Percentiles rank a stretch among this genome's conserved stretches.
Conservation (phyloP, 2,329 filamentous ascomycete species). For the Sporothrix humicola region DNA sequence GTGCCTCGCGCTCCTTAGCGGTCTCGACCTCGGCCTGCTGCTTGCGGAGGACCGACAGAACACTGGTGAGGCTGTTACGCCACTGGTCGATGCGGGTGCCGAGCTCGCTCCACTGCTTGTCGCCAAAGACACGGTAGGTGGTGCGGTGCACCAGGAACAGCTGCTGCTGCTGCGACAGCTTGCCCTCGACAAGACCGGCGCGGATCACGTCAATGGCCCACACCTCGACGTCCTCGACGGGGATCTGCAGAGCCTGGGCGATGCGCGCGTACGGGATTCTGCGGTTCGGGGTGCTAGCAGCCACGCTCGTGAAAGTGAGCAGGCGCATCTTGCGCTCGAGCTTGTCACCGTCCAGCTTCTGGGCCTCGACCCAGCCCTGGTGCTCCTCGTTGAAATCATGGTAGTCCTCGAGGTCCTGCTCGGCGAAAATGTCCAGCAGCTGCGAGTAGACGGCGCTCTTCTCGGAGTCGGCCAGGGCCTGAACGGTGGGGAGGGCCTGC, state of each 20-base stretch:
- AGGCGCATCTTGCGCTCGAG: constrained; percentile 96
- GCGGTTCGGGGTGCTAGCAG: constrained; percentile 80
- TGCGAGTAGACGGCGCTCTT: constrained; percentile 74
- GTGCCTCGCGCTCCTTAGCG: constrained; percentile 77
- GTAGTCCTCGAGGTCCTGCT: constrained; percentile 93
- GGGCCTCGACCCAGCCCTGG: constrained; percentile 79
- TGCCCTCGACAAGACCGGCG: constrained; percentile 92
- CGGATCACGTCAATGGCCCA: constrained; percentile 99
- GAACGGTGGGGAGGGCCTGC: constrained; percentile 79
- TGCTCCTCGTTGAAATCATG: constrained; percentile 94
- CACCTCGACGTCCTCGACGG: constrained; percentile 85
- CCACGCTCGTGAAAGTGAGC: constrained; percentile 87
- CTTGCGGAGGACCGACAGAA: constrained; percentile 76
- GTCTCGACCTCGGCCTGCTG: constrained; percentile 81
- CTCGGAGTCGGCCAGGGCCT: constrained; percentile 84
- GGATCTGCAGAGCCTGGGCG: constrained; percentile 81
- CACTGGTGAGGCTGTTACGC: constrained; percentile 79
- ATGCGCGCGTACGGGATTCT: constrained; percentile 89
- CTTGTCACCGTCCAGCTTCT: constrained; percentile 72
- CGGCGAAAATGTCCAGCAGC: constrained; percentile 92
- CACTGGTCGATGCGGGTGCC: constrained; percentile 89
- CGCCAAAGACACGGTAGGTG: constrained; percentile 94
- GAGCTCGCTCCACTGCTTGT: constrained; percentile 98
- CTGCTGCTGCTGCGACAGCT: constrained; percentile 88
- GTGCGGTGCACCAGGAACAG: constrained; percentile 95